Evolutionary conservation across 2,329 filamentous ascomycete genomes (phyloP).

Genomic region (Talaromyces amestolkiae): DNA sequence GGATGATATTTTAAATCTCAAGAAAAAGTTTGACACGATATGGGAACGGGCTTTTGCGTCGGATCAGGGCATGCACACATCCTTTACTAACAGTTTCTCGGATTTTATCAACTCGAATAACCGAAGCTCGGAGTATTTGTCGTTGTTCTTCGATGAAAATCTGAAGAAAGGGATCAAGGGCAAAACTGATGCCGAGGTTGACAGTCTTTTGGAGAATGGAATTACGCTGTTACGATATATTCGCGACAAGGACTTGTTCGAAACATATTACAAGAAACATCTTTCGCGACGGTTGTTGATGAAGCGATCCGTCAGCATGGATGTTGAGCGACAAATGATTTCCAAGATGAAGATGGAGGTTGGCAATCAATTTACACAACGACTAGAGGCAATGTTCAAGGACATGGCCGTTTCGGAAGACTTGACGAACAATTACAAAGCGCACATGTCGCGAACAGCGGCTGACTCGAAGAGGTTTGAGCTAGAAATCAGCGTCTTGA

Average conservation of each 20-base stretch:
- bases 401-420: constrained; percentile 89
- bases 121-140: constrained; percentile 86
- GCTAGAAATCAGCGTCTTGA: constrained; percentile 79
- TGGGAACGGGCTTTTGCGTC: constrained; percentile 69
- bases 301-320: constrained; percentile 83
- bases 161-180: constrained; percentile 91
- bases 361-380: constrained; percentile 87
- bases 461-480: constrained; percentile 67
- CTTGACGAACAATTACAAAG: constrained; percentile 72
- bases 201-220: constrained; percentile 80
- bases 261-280: constrained; percentile 97
- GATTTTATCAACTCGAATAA: constrained; percentile 91
- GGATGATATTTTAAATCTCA: constrained; percentile 79
- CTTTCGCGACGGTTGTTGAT: constrained; percentile 82
- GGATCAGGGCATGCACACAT: constrained; percentile 75
- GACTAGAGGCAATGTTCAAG: constrained; percentile 96
- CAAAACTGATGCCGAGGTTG: constrained; percentile 85
- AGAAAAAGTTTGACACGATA: constrained; percentile 84
- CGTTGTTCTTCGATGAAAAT: constrained; percentile 94
- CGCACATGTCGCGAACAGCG: constrained; percentile 61
- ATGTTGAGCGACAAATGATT: constrained; percentile 94
- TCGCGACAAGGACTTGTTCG: constrained; percentile 89
- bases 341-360: constrained; percentile 95
- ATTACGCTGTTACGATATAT: constrained; percentile 85
- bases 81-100: constrained; percentile 80